Conservation (phyloP, 495 filamentous ascomycete species). For the Tetracladium setigerum region DNA sequence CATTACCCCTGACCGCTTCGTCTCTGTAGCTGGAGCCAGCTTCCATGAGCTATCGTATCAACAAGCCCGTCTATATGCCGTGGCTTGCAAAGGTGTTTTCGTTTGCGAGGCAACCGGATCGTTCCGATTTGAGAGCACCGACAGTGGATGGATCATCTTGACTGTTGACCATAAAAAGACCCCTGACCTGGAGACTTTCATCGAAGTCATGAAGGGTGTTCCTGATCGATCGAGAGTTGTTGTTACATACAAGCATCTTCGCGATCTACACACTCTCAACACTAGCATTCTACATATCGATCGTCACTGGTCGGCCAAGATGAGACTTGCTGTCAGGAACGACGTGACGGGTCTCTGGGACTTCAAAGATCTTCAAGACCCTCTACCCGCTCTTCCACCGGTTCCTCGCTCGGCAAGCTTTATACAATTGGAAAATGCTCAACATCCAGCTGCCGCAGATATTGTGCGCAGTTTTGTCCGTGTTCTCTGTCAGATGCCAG, state of each 20-base stretch:
- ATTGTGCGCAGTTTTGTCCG: constrained; percentile 92
- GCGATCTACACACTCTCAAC: constrained; percentile 89
- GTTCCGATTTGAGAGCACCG: constrained; percentile 84
- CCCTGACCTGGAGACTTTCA: constrained; percentile 78
- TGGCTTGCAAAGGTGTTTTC: constrained; percentile 85
- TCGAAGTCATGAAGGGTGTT: constrained; percentile 83
- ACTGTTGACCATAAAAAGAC: constrained; percentile 81
- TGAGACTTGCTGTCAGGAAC: constrained; percentile 89
- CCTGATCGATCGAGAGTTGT: constrained; percentile 88
- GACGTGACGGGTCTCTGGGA: constrained; percentile 91
- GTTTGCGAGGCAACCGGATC: constrained; percentile 93
- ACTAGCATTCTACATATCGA: constrained; percentile 91
- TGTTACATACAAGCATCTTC: constrained; percentile 89
- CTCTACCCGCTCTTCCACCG: constrained; percentile 64
- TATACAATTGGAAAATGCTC: constrained; percentile 82
- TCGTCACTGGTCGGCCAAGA: constrained; percentile 89
- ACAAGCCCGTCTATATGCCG: constrained; percentile 86
- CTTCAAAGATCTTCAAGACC: constrained; percentile 74
- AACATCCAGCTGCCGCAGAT: constrained; percentile 81
- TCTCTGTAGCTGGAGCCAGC: constrained; percentile 83
- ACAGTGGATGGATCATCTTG: constrained; percentile 91
- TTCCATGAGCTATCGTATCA: constrained; percentile 98
- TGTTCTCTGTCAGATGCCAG: constrained; percentile 81
- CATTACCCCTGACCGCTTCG: constrained; percentile 93
- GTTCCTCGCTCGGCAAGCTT: constrained; percentile 77